phyloP scores from a whole-genome alignment of 2,329 filamentous ascomycete genomes.

The Pseudogymnoascus sp. region DNA sequence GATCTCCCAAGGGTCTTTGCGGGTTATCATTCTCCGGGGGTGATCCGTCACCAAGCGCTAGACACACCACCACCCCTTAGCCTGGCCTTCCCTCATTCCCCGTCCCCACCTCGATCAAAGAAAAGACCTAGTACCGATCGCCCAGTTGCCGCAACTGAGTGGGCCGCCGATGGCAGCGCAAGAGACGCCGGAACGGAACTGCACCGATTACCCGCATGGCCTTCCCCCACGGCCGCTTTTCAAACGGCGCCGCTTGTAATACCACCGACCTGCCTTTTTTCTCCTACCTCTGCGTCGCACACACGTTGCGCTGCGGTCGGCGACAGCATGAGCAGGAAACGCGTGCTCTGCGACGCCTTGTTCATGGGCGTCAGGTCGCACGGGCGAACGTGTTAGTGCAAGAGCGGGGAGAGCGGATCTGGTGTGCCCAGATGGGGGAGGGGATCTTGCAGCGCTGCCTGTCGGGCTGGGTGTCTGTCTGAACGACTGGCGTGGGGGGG shows the following conservation, averaged over 20 bases:
- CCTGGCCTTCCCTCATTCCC: not conserved
- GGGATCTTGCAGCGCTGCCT: constrained; percentile 1
- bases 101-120: not conserved
- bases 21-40: not conserved
- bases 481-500: not conserved
- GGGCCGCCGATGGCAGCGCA: not conserved
- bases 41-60: not conserved
- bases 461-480: not conserved
- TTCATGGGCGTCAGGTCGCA: not conserved
- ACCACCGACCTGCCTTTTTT: not conserved
- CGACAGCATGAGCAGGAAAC: not conserved
- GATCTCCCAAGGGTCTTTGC: not conserved
- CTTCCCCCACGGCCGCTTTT: not conserved
- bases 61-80: not conserved
- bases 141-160: not conserved
- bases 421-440: not conserved
- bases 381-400: not conserved
- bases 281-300: not conserved
- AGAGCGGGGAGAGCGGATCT: not conserved
- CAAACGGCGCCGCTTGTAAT: not conserved
- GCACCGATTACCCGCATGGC: not conserved
- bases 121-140: not conserved
- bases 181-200: not conserved
- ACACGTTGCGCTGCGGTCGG: not conserved
- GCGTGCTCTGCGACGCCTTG: not conserved